Conservation (phyloP, 192 early-diverging fungal genomes). For the Coemansia sp. region DNA sequence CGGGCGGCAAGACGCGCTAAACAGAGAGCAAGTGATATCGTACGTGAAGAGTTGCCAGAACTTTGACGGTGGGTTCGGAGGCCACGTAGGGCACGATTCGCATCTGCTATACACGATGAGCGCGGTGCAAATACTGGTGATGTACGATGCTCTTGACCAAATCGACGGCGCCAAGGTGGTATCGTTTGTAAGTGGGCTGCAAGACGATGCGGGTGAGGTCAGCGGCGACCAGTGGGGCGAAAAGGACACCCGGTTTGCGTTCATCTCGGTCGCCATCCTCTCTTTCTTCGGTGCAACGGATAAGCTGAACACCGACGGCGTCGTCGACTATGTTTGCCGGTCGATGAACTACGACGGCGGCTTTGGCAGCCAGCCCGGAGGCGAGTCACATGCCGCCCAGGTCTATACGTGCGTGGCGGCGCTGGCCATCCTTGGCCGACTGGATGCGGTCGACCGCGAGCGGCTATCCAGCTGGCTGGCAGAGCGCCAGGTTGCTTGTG, state of each 20-base stretch:
- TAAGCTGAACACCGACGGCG: conserved; percentile 65
- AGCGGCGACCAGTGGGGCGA: conserved; percentile 93
- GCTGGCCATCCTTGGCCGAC: conserved; percentile 76
- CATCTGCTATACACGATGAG: conserved; percentile 92
- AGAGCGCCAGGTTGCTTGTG: conserved; percentile 88
- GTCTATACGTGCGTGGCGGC: conserved; percentile 92
- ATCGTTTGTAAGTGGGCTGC: conserved; percentile 65
- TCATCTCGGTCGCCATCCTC: conserved; percentile 77
- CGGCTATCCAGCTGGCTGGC: conserved; percentile 91
- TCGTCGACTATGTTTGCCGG: conserved; percentile 69
- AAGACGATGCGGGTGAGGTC: conserved; percentile 78
- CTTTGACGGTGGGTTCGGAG: conserved; percentile 88
- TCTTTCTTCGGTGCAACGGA: conserved; percentile 76
- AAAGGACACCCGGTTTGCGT: conserved; percentile 92
- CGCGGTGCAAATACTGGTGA: conserved; percentile 86
- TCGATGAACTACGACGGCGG: conserved; percentile 98
- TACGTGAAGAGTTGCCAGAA: conserved; percentile 82
- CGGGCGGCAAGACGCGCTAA: conserved; percentile 64
- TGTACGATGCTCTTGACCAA: conserved; percentile 77
- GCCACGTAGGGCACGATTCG: conserved; percentile 81
- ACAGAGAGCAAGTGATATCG: conserved; percentile 71
- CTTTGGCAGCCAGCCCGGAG: conserved; percentile 86
- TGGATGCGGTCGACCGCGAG: conserved; percentile 83
- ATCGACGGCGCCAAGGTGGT: conserved; percentile 69
- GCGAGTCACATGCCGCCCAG: conserved; percentile 90